phyloP scores from a whole-genome alignment of 352 stramenopile genomes.

The Phytopythium helicoides region DNA sequence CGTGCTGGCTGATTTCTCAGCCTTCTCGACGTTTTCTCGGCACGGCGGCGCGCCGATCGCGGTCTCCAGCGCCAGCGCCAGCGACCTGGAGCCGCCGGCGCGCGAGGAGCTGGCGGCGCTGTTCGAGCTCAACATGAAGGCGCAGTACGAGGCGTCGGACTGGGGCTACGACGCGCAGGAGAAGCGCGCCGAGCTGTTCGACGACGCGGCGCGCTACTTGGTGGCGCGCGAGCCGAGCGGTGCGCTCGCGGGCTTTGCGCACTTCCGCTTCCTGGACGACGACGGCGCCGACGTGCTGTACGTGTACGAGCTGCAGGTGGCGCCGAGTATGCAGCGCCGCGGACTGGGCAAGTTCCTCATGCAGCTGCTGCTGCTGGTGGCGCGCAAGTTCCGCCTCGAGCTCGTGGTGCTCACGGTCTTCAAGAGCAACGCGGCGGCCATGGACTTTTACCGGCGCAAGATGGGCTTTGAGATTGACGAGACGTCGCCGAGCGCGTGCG shows the following conservation, averaged over 20 bases:
- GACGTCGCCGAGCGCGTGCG: constrained; percentile 83
- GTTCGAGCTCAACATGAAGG: constrained; percentile 93
- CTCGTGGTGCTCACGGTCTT: constrained; percentile 95
- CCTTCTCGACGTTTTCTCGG: constrained; percentile 54
- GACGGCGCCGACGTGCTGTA: constrained; percentile 90
- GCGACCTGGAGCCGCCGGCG: constrained; percentile 25
- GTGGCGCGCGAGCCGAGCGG: constrained; percentile 32
- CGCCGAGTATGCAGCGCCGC: constrained; percentile 45
- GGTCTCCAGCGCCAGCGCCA: constrained; percentile 42
- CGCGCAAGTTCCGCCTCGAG: constrained; percentile 72
- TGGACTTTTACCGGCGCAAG: constrained; percentile 89
- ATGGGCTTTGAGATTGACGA: constrained; percentile 90
- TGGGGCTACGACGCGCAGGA: constrained; percentile 89
- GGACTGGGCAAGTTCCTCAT: constrained; percentile 92
- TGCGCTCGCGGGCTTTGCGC: constrained; percentile 73
- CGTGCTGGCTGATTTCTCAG: constrained; percentile 59
- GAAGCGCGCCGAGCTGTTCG: constrained; percentile 85
- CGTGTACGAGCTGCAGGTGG: constrained; percentile 94
- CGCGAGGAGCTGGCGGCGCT: constrained; percentile 49
- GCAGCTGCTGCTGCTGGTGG: constrained; percentile 85
- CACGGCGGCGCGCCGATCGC: constrained; percentile 35
- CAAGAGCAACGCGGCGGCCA: constrained; percentile 81
- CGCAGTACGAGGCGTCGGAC: constrained; percentile 81
- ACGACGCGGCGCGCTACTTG: constrained; percentile 87
- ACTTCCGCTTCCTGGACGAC: constrained; percentile 94